Base-by-base conservation (phyloP, 345 rosid genomes). In the Melaleuca alternifolia region DNA sequence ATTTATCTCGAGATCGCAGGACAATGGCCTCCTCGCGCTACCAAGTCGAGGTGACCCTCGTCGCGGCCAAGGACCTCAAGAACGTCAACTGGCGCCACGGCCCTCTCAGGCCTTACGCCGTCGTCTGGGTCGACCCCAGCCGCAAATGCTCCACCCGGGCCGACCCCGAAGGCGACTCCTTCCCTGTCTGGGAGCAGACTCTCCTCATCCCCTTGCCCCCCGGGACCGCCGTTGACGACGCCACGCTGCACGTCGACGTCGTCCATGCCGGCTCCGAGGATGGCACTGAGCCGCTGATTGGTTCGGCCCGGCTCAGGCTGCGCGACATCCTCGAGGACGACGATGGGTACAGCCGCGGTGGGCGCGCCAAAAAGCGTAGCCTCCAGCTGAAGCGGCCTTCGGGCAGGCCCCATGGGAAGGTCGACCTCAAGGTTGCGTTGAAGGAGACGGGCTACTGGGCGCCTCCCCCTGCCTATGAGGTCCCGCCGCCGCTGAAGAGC, bases 81-180 rank as follows among this genome's bases (percentile, higher is more conserved):
- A 96, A 96, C 89, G 97, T 96, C 48, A 96, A 96, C 89, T 94
- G 99, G 99, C 96, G 98, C 71, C 51, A 95, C 89, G 98, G 98
- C 10, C 90, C 91, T 2, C 88, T 85, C 88, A 87, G 86, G 89
- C 96, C 98, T 10, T 96, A 94, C 91, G 96, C 92, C 82, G 94
- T 95, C 88, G 89, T 93, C 16, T 95, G 98, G 98, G 87, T 94
- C 20, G 98, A 95, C 76, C 93, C 96, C 0, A 88, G 54, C 16
- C 54, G 62, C 87, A 96, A 95, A 71, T 88, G 41, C 88, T 92
- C 98, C 85, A 93, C 98, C 54, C 88, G 89, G 50, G 95, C 92
- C 54, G 97, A 96, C 56, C 88, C 92, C 5, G 93, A 93, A 1
- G 97, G 96, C 48, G 98, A 95, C 86, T 92, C 92, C n/a, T 89